These are phyloP conservation scores for Apiospora saccharicola DNA, from an alignment of 2,329 filamentous ascomycete species.

Conservation along the genomic window DNA sequence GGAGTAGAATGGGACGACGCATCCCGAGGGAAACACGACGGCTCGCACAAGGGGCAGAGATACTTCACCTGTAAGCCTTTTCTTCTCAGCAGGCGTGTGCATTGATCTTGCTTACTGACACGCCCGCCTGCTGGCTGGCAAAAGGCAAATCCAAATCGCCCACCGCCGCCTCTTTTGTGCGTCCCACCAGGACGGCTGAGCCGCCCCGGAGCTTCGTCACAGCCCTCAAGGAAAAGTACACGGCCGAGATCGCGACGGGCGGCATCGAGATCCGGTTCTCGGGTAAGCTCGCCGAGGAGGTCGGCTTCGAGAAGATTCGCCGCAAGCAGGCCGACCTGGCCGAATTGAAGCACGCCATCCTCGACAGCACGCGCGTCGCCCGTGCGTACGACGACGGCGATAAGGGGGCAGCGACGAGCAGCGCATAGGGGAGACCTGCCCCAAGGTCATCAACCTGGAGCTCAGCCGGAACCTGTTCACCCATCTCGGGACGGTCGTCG, in stretches of 20 bases:
- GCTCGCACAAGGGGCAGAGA: slow-evolving; percentile 76
- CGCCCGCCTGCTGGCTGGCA: not conserved
- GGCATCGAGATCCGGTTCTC: slow-evolving; percentile 70
- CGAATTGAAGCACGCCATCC: slow-evolving; percentile 80
- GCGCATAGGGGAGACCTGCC: slow-evolving; percentile 60
- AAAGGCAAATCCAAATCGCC: slow-evolving; percentile 67
- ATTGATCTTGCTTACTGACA: not conserved
- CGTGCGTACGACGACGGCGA: slow-evolving; percentile 43
- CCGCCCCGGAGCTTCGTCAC: slow-evolving; percentile 75
- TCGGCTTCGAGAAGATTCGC: slow-evolving; percentile 94
- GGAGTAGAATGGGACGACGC: slow-evolving; percentile 97
- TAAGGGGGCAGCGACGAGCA: slow-evolving; percentile 35
- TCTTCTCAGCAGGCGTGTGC: not conserved
- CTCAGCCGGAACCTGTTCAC: slow-evolving; percentile 85
- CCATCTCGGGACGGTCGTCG: slow-evolving; percentile 68
- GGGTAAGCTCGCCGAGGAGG: slow-evolving; percentile 87
- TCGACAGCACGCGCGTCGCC: slow-evolving; percentile 77
- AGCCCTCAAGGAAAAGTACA: slow-evolving; percentile 86
- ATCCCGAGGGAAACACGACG: slow-evolving; percentile 87
- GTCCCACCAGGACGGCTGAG: slow-evolving; percentile 76
- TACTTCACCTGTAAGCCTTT: slow-evolving; percentile 81
- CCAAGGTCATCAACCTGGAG: slow-evolving; percentile 79
- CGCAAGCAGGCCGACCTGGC: slow-evolving; percentile 78
- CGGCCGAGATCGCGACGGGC: slow-evolving; percentile 58
- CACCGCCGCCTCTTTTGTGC: slow-evolving; percentile 86